phyloP scores from a whole-genome alignment of 306 rosid species.

The Inga oerstediana region DNA sequence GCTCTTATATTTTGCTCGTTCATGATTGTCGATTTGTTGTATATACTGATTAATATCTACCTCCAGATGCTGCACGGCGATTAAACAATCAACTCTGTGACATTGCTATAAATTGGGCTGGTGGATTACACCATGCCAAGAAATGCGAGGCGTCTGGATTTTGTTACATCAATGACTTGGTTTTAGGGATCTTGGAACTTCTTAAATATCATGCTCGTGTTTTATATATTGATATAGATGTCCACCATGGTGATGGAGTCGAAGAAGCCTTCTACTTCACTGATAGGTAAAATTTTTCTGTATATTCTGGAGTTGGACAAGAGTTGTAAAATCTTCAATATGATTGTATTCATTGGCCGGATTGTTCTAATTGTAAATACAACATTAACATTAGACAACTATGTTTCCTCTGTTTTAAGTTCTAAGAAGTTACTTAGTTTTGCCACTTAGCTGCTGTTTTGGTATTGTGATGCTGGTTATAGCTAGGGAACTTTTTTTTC shows the following conservation, averaged over 20 bases:
- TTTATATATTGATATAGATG: constrained; percentile 93
- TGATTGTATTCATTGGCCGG: not conserved
- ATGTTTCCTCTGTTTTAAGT: not conserved
- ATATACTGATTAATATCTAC: constrained; percentile 31
- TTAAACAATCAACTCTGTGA: constrained; percentile 89
- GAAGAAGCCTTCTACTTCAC: constrained; percentile 99
- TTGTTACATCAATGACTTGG: constrained; percentile 98
- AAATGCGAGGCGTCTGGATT: constrained; percentile 99
- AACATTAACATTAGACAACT: not conserved
- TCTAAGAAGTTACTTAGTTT: not conserved
- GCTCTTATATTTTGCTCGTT: constrained; percentile 17
- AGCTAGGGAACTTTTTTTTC: constrained; percentile 7
- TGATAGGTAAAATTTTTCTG: constrained; percentile 68
- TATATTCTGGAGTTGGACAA: constrained; percentile 24
- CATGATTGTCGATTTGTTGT: constrained; percentile 10
- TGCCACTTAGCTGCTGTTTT: constrained; percentile 10
- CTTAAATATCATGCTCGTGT: constrained; percentile 95
- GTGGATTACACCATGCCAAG: constrained; percentile 98
- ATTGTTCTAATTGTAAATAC: not conserved
- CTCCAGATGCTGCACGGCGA: constrained; percentile 92
- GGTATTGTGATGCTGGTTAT: constrained; percentile 6
- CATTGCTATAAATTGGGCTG: constrained; percentile 99
- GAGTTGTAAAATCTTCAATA: not conserved
- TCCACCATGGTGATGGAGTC: constrained; percentile 99
- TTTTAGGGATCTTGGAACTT: constrained; percentile 95